Evolutionary conservation across 352 stramenopile genomes (phyloP).

Genomic region (Halophytophthora polymorphica): DNA sequence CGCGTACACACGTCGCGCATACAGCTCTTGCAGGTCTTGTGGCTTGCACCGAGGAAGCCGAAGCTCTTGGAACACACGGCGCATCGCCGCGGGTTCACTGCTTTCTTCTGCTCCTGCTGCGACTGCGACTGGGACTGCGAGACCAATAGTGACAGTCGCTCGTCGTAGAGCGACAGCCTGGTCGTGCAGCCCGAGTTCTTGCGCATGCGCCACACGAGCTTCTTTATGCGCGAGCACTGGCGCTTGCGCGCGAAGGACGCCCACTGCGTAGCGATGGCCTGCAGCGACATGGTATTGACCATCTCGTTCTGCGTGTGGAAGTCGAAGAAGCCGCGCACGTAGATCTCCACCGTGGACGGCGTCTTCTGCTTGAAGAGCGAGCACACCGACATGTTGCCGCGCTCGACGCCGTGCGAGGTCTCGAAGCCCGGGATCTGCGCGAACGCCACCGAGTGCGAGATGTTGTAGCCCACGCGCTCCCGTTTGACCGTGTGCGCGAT

Average conservation of each 20-base stretch:
- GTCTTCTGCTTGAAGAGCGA: conserved; percentile 44
- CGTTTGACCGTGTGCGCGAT: conserved; percentile 28
- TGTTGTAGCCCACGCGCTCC: conserved; percentile 44
- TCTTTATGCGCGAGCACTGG: conserved; percentile 48
- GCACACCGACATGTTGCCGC: conserved; percentile 52
- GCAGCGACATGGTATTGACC: conserved; percentile 35
- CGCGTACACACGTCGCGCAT: conserved; percentile 25
- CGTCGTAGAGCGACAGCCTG: conserved; percentile 2
- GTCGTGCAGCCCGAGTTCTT: conserved; percentile 13
- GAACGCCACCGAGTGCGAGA: conserved; percentile 59
- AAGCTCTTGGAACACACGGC: conserved; percentile 27
- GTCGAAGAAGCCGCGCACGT: conserved; percentile 49
- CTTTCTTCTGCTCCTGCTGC: conserved; percentile 11
- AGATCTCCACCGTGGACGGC: conserved; percentile 41
- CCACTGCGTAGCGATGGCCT: conserved; percentile 33
- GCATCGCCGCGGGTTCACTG: conserved; percentile 11
- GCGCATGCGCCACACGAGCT: conserved; percentile 43
- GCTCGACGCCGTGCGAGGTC: conserved; percentile 31
- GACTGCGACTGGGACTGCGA: conserved; percentile 10
- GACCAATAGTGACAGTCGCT: neutral
- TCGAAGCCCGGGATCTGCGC: conserved; percentile 35
- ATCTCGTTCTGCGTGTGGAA: conserved; percentile 40
- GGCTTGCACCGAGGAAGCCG: conserved; percentile 26
- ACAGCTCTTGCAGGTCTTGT: conserved; percentile 34
- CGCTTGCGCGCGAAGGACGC: conserved; percentile 27